phyloP scores from a whole-genome alignment of 148 eudicot species.

The Fagopyrum tataricum region DNA sequence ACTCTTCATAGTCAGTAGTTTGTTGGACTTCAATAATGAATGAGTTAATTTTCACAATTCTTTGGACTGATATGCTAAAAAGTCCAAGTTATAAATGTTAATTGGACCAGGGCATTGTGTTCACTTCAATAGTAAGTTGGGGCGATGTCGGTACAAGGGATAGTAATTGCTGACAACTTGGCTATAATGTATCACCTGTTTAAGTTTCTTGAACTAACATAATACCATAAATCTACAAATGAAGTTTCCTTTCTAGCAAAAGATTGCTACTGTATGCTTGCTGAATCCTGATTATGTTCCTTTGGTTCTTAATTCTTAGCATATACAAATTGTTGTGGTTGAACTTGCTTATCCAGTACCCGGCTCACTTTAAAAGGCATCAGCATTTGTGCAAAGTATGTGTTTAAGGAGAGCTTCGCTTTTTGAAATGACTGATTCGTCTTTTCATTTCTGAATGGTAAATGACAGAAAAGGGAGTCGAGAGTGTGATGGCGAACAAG shows the following conservation, averaged over 20 bases:
- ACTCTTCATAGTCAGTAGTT: too few relatives aligned
- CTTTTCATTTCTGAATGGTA: not conserved
- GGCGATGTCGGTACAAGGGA: not conserved
- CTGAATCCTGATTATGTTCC: not conserved
- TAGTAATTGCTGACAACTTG: constrained; percentile 9
- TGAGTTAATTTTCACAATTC: too few relatives aligned
- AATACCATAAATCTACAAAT: not conserved
- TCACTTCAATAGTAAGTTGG: constrained; percentile 2
- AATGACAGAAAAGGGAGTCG: not conserved
- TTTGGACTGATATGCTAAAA: too few relatives aligned
- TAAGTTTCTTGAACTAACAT: not conserved
- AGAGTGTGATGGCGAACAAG: constrained; percentile 34
- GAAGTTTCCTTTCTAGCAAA: not conserved
- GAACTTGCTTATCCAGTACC: not conserved
- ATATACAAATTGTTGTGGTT: not conserved
- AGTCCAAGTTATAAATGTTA: too few relatives aligned
- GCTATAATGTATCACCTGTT: not conserved
- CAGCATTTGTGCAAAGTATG: not conserved
- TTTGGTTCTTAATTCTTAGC: not conserved
- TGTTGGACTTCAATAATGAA: too few relatives aligned
- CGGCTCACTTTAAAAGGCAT: not conserved
- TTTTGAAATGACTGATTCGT: not conserved
- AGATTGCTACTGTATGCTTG: not conserved
- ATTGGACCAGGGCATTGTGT: not conserved
- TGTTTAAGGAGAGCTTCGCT: not conserved